Conservation (phyloP, 495 filamentous ascomycete genomes). For the Aspergillus hancockii region DNA sequence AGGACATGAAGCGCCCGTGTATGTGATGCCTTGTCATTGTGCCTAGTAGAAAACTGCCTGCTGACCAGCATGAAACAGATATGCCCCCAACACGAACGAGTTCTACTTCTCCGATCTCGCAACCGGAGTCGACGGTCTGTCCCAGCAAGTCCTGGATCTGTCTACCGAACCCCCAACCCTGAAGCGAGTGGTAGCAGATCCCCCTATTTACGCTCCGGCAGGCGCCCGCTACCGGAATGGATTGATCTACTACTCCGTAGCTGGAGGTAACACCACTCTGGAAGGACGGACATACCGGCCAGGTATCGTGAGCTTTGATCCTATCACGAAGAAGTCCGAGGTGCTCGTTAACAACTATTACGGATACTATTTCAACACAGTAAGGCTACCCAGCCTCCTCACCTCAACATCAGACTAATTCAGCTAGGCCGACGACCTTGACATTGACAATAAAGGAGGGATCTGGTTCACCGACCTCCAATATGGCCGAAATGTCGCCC, state of each 20-base stretch:
- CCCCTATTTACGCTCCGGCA: not conserved
- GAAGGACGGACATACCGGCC: not conserved
- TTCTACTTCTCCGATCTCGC: not conserved
- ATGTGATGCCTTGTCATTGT: too few species aligned
- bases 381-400: too few species aligned
- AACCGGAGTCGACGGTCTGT: not conserved
- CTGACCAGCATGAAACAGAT: too few species aligned
- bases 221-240: not conserved
- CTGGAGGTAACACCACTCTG: not conserved
- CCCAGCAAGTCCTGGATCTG: not conserved
- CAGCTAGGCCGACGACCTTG: slow-evolving; percentile 1
- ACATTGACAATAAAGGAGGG: not conserved
- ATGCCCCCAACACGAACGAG: not conserved
- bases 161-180: not conserved
- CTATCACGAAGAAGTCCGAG: not conserved
- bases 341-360: slow-evolving; percentile 1
- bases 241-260: not conserved
- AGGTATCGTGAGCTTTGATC: not conserved
- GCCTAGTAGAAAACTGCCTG: too few species aligned
- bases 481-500: too few species aligned
- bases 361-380: slow-evolving; percentile 1
- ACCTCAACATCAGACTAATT: too few species aligned
- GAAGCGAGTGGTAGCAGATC: not conserved
- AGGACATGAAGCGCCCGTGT: slow-evolving; percentile 2
- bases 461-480: slow-evolving; percentile 7